phyloP scores from a whole-genome alignment of 768 basidiomycete species.

The Suillus paluster region DNA sequence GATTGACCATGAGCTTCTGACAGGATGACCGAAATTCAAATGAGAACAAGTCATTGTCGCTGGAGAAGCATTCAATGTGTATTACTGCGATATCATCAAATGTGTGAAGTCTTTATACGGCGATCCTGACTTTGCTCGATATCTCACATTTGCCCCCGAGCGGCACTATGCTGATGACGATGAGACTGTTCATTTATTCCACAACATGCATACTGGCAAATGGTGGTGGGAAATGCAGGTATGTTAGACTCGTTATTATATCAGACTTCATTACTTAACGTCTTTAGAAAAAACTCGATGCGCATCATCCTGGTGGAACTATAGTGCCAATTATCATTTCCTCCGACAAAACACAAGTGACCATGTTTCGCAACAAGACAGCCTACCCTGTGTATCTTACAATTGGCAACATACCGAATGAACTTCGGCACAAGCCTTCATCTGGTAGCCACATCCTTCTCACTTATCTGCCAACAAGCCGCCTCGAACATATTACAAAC shows the following conservation, averaged over 20 bases:
- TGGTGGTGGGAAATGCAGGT: conserved; percentile 61
- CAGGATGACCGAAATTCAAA: conserved; percentile 30
- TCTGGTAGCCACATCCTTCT: conserved; percentile 4
- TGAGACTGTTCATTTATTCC: conserved; percentile 31
- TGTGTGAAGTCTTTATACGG: conserved; percentile 41
- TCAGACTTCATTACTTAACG: neutral
- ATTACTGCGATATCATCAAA: conserved; percentile 37
- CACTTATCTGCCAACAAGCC: neutral
- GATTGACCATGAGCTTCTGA: conserved; percentile 33
- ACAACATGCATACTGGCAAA: conserved; percentile 50
- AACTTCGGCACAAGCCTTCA: conserved; percentile 12
- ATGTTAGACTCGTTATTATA: conserved; percentile 11
- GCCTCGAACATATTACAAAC: conserved; percentile 7
- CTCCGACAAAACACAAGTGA: conserved; percentile 25
- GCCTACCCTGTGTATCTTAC: conserved; percentile 28
- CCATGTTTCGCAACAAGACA: conserved; percentile 20
- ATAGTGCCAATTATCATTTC: conserved; percentile 21
- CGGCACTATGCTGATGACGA: conserved; percentile 39
- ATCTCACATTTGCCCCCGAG: conserved; percentile 41
- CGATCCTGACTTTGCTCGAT: conserved; percentile 36
- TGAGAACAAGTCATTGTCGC: conserved; percentile 27
- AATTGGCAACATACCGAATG: conserved; percentile 45
- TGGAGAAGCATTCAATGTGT: conserved; percentile 38
- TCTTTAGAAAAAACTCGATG: conserved; percentile 21
- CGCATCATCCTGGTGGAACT: conserved; percentile 9